Base-by-base conservation (phyloP, 495 filamentous ascomycete species). In the Echria macrotheca region DNA sequence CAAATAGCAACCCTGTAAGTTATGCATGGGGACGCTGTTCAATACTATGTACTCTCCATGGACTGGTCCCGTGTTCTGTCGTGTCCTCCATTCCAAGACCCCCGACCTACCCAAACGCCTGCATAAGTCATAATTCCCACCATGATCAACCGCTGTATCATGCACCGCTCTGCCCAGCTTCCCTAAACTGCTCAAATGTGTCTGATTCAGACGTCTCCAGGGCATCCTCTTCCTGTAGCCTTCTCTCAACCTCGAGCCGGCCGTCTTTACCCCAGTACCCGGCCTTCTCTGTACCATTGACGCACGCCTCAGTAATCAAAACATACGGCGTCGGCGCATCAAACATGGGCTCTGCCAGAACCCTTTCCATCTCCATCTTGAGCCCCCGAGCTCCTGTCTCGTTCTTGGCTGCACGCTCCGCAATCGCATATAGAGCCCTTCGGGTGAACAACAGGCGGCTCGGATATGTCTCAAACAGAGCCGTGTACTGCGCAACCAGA, bases 261-360 rank as follows among this genome's bases (percentile, higher is more conserved):
- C 72, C 69, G 15, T 71, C 70, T 44, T 77, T 76, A 0, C 75
- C 73, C 65, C 72, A 74, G 31, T 76, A 78, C 0, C 58, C 58
- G 0, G 74, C 70, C 55, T 73, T 74, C 53, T 82, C 79, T 10
- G 80, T 68, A 14, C 82, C 80, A 11, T 76, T 66, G 0, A 88
- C 87, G 10, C 86, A 87, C 2, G 69, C 74, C 64, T 87, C 80
- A 0, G 82, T 91, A n/a, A 95, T 80, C 1, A 93, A 73, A 3
- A 93, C 83, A 52, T 67, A 73, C 43, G 62, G 67, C 50, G 55
- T 68, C 53, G 93, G 93, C 4, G 85, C 81, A 63, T 95, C 88
- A 63, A 91, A 97, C 86, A 95, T 96, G 17, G 86, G 80, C 51
- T 96, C 90, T 10, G 78, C 83, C 15, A 98, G 72, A 36, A 97